Evolutionary conservation across 1,139 yeast genomes (phyloP).

Genomic region (Candida anutae): DNA sequence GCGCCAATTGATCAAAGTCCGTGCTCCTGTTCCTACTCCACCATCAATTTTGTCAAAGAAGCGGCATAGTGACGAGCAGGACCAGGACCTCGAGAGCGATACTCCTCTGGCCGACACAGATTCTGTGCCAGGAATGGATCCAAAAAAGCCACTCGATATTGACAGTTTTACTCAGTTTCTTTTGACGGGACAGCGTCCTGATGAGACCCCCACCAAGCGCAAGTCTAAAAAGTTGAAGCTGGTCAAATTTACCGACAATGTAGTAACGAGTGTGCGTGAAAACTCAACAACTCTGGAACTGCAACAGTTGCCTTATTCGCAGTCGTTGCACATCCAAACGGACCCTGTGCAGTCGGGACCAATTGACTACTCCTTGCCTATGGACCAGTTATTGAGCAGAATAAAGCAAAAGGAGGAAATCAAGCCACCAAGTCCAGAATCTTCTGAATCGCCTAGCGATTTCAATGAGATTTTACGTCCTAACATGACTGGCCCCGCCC

Average conservation of each 20-base stretch:
- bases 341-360: slow-evolving; percentile 15
- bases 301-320: slow-evolving; percentile 7
- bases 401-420: slow-evolving; percentile 18
- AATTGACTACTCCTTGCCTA: slow-evolving; percentile 57
- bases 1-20: slow-evolving; percentile 40
- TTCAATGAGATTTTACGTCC: slow-evolving; percentile 27
- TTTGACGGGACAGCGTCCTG: slow-evolving; percentile 64
- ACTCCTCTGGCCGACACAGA: neutral
- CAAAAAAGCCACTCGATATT: slow-evolving; percentile 42
- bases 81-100: slow-evolving; percentile 23
- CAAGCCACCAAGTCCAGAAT: slow-evolving; percentile 1
- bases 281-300: slow-evolving; percentile 14
- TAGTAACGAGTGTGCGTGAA: slow-evolving; percentile 39
- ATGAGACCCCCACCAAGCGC: slow-evolving; percentile 23
- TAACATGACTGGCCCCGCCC: slow-evolving; percentile 22
- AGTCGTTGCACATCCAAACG: too few species aligned
- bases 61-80: slow-evolving; percentile 37
- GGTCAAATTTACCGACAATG: slow-evolving; percentile 65
- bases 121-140: neutral
- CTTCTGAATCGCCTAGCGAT: neutral
- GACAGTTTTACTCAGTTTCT: slow-evolving; percentile 71
- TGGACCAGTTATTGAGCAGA: slow-evolving; percentile 57
- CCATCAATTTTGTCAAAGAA: slow-evolving; percentile 57
- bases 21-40: slow-evolving; percentile 61
- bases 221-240: slow-evolving; percentile 40